These are phyloP conservation scores for Penicillium sp. DNA, from an alignment of 2,329 filamentous ascomycete genomes.

Conservation along the genomic window DNA sequence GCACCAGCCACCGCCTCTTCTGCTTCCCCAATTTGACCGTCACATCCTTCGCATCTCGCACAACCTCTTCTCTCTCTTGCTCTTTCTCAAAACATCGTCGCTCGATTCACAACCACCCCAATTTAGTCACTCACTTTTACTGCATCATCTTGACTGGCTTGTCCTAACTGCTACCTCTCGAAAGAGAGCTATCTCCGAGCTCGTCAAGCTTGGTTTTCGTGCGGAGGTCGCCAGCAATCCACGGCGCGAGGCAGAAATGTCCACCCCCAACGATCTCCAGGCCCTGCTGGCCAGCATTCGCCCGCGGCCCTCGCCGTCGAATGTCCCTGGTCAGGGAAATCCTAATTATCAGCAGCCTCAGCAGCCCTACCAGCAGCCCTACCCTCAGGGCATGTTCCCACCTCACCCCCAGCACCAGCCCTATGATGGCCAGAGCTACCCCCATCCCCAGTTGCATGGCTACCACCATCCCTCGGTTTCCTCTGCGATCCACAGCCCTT, in stretches of 20 bases:
- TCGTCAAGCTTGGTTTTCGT: conserved; percentile 29
- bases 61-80: conserved; percentile 11
- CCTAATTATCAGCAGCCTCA: conserved; percentile 28
- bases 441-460: conserved; percentile 37
- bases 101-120: not conserved
- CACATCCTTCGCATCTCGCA: conserved; percentile 23
- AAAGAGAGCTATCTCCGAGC: conserved; percentile 36
- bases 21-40: conserved; percentile 22
- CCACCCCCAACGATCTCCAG: conserved; percentile 49
- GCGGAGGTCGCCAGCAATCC: conserved; percentile 31
- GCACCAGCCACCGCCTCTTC: conserved; percentile 14
- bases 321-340: conserved; percentile 33
- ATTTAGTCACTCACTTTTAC: conserved; percentile 21
- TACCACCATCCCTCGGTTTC: conserved; percentile 61
- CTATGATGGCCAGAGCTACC: conserved; percentile 36
- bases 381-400: conserved; percentile 30
- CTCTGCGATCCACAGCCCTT: conserved; percentile 60
- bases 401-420: conserved; percentile 31
- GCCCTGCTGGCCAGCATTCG: conserved; percentile 50
- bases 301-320: conserved; percentile 41
- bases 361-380: conserved; percentile 29
- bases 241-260: conserved; percentile 48
- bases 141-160: conserved; percentile 13
- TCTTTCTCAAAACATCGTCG: not conserved
- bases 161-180: conserved; percentile 25